Percentiles rank a stretch among this genome's conserved stretches.
phyloP scores from a whole-genome alignment of 164 flowering plant species.

The Piper betle region DNA sequence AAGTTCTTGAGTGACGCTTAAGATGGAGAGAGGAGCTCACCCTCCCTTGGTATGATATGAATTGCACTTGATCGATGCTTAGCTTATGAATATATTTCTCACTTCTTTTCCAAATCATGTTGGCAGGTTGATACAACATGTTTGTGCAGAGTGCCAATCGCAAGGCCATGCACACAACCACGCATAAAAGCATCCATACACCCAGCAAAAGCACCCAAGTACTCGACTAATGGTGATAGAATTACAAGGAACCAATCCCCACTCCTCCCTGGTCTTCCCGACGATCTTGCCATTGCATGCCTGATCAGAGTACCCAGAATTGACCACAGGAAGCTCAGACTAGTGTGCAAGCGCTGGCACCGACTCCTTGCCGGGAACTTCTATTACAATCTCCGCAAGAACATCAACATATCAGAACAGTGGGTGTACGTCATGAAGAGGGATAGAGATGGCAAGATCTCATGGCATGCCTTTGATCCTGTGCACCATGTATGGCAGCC shows the following conservation, averaged over 20 bases:
- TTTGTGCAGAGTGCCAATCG: conserved; percentile 69
- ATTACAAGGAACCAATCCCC: conserved; percentile 51
- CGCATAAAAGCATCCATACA: conserved; percentile 58
- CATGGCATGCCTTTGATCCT: conserved; percentile 89
- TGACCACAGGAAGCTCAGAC: conserved; percentile 65
- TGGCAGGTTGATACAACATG: conserved; percentile 76
- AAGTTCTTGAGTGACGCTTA: conserved; percentile 3
- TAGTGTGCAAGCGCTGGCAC: conserved; percentile 85
- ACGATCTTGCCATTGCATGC: conserved; percentile 91
- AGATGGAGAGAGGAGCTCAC: conserved; percentile 60
- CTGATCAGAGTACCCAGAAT: conserved; percentile 63
- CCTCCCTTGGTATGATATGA: conserved; percentile 49
- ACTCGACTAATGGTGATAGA: conserved; percentile 28
- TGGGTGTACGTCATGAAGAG: conserved; percentile 80
- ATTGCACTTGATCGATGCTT: not conserved
- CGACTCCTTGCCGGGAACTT: conserved; percentile 66
- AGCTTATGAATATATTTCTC: not conserved
- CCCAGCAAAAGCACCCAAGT: conserved; percentile 21
- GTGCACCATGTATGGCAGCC: conserved; percentile 75
- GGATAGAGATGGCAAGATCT: conserved; percentile 58
- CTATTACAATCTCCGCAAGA: conserved; percentile 69
- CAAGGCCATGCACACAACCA: conserved; percentile 69
- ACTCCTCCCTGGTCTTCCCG: conserved; percentile 86
- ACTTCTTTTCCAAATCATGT: not conserved
- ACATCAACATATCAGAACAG: conserved; percentile 60